Evolutionary conservation across 345 rosid genomes (phyloP).

Genomic region (Adansonia digitata): DNA sequence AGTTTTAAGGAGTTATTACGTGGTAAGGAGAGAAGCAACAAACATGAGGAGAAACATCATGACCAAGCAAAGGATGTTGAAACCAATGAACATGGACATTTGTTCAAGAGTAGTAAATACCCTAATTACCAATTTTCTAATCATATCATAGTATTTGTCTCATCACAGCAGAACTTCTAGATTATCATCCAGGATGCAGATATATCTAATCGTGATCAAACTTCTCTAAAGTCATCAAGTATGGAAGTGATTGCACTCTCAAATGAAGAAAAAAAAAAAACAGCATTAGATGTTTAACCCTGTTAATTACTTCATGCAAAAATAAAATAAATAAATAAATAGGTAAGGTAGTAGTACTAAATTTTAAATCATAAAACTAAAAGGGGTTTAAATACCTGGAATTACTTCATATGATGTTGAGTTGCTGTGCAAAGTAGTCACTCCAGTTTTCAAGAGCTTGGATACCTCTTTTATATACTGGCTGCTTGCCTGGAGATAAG

Average conservation of each 20-base stretch:
- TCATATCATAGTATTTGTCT: neutral
- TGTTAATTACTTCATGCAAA: neutral
- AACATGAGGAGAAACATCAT: neutral
- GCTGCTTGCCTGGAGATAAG: constrained; percentile 75
- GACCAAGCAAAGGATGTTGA: constrained; percentile 1
- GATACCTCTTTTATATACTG: constrained; percentile 84
- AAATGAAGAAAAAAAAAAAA: neutral
- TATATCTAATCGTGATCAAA: neutral
- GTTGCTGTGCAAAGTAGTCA: constrained; percentile 54
- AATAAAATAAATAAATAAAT: no score
- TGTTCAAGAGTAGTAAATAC: neutral
- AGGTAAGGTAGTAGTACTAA: neutral
- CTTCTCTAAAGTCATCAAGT: neutral
- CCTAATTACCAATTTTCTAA: neutral
- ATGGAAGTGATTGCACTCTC: neutral
- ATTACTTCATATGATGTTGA: constrained; percentile 69
- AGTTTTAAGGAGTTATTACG: neutral
- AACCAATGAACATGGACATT: neutral
- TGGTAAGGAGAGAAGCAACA: neutral
- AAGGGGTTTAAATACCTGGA: constrained; percentile 50
- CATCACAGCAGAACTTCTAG: neutral
- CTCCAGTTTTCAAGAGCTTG: constrained; percentile 65
- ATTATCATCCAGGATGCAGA: neutral
- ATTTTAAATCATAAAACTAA: neutral
- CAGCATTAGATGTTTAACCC: neutral